A percentile compares a stretch with the other conserved stretches of the same genome.
These are phyloP conservation scores for Jimgerdemannia flammicorona DNA, from an alignment of 192 early-diverging fungal species.

Conservation along the genomic window DNA sequence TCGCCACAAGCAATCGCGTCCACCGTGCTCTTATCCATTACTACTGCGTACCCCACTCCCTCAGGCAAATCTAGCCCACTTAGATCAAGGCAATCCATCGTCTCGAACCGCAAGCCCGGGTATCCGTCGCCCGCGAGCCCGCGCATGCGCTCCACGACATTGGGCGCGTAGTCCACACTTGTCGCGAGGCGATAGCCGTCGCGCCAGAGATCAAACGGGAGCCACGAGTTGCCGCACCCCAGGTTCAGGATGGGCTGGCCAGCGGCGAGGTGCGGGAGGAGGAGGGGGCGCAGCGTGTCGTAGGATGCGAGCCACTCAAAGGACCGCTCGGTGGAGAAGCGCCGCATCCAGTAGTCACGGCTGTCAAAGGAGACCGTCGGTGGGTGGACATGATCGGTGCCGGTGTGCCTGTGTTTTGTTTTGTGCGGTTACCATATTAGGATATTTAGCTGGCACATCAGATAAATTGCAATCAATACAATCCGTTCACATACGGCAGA, in stretches of 20 bases:
- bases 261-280: conserved; percentile 7
- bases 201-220: conserved; percentile 24
- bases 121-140: background rate
- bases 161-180: conserved; percentile 29
- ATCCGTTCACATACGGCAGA: no score
- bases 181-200: conserved; percentile 8
- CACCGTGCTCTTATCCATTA: conserved; percentile 19
- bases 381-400: background rate
- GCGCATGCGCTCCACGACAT: conserved; percentile 24
- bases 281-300: background rate
- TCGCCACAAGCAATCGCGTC: conserved; percentile 26
- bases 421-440: no score
- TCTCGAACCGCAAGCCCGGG: background rate
- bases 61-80: background rate
- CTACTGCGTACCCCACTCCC: conserved; percentile 6
- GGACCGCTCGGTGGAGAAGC: conserved; percentile 23
- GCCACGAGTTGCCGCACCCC: conserved; percentile 31
- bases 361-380: conserved; percentile 17
- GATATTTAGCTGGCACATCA: no score
- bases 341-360: conserved; percentile 27
- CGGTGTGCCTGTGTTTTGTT: no score
- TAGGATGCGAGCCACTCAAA: conserved; percentile 31
- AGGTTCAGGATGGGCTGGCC: conserved; percentile 11
- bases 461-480: no score
- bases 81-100: conserved; percentile 17